Conservation (phyloP, 2,329 filamentous ascomycete species). For the Diaporthe vexans region DNA sequence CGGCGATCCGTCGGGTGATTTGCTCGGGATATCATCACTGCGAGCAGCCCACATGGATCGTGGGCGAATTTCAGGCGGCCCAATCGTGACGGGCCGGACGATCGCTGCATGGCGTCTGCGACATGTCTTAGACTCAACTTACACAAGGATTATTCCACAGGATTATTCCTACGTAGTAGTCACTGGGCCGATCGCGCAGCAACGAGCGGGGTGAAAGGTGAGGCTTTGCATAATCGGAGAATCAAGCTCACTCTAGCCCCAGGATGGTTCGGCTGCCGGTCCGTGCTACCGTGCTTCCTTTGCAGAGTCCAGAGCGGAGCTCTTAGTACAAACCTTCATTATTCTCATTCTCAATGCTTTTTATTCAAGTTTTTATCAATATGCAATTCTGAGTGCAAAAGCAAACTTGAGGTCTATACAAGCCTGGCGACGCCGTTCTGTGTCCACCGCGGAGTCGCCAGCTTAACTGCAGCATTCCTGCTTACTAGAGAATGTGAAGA, state of each 20-base stretch:
- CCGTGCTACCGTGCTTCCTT: constrained; percentile 17
- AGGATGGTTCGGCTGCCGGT: constrained; percentile 18
- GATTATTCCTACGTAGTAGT: not conserved
- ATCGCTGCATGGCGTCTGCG: not conserved
- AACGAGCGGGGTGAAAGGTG: constrained; percentile 12
- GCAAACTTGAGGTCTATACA: no score
- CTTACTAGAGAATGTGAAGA: no score
- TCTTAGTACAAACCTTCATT: no score
- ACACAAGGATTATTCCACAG: not conserved
- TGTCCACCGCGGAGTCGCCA: no score
- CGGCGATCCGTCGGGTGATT: constrained; percentile 8
- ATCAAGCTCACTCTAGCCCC: not conserved
- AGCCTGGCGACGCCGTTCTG: no score
- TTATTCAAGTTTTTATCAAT: no score
- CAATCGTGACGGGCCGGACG: constrained; percentile 22
- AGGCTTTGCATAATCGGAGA: constrained; percentile 17
- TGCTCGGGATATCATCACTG: constrained; percentile 39
- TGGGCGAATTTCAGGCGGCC: not conserved
- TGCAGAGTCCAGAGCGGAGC: not conserved
- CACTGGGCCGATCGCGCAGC: constrained; percentile 19
- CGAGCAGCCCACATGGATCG: constrained; percentile 23
- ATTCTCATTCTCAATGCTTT: no score
- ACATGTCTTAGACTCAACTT: not conserved
- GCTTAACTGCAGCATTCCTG: no score
- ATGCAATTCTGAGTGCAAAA: no score